Evolutionary conservation across 495 filamentous ascomycete species (phyloP).

Genomic region (Letharia columbiana): DNA sequence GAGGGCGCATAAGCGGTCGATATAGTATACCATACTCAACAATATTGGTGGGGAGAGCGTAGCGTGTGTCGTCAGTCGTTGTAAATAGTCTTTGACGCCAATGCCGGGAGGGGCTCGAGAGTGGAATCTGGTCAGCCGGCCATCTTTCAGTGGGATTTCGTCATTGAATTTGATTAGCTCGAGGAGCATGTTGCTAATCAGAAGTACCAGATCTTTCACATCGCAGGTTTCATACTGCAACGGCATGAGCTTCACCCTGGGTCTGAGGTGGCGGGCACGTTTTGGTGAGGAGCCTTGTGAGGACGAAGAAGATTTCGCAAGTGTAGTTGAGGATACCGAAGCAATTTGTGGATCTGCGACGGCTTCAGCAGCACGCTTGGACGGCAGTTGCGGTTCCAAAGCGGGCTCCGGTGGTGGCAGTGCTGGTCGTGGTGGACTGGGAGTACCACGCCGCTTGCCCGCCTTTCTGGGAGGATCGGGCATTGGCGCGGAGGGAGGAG

Average conservation of each 20-base stretch:
- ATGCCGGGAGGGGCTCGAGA: conserved; percentile 92
- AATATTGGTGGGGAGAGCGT: conserved; percentile 87
- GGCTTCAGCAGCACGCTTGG: conserved; percentile 14
- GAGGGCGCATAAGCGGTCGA: conserved; percentile 84
- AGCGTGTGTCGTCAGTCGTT: conserved; percentile 86
- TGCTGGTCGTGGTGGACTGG: conserved; percentile 20
- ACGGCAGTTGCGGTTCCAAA: conserved; percentile 24
- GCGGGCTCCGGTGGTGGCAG: conserved; percentile 23
- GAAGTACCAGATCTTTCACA: conserved; percentile 71
- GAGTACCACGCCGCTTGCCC: conserved; percentile 27
- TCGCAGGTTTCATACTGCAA: conserved; percentile 67
- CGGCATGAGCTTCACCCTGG: conserved; percentile 64
- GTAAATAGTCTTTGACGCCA: conserved; percentile 84
- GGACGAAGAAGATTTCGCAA: conserved; percentile 37
- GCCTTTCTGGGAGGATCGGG: conserved; percentile 11
- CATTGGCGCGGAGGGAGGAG: conserved; percentile 30
- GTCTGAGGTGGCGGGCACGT: conserved; percentile 44
- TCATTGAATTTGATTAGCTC: conserved; percentile 93
- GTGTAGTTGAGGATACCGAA: conserved; percentile 37
- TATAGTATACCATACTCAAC: conserved; percentile 99
- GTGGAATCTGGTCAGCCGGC: conserved; percentile 86
- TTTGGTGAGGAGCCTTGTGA: conserved; percentile 43
- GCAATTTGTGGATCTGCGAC: conserved; percentile 25
- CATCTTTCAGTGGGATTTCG: conserved; percentile 71
- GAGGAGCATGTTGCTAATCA: conserved; percentile 91